Conservation (phyloP, 2,329 filamentous ascomycete species). For the Hypoxylon rubiginosum region DNA sequence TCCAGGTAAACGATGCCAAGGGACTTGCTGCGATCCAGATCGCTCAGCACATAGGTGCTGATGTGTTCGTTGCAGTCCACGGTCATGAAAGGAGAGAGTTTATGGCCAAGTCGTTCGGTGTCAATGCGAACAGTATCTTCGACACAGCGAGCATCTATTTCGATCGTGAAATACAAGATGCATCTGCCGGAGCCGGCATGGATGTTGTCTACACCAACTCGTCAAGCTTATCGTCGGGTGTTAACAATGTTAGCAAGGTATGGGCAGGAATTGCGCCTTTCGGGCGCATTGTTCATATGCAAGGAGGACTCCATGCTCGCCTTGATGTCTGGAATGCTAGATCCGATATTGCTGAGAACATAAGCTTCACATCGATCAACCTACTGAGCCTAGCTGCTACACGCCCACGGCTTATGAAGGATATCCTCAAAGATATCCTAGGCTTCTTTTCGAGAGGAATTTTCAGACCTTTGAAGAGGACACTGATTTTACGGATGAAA, state of each 20-base stretch:
- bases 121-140: slow-evolving; percentile 25
- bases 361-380: slow-evolving; percentile 38
- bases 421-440: slow-evolving; percentile 35
- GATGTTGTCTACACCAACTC: slow-evolving; percentile 36
- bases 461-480: slow-evolving; percentile 35
- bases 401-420: slow-evolving; percentile 39
- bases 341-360: slow-evolving; percentile 34
- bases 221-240: slow-evolving; percentile 16
- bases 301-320: slow-evolving; percentile 27
- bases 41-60: slow-evolving; percentile 31
- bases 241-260: slow-evolving; percentile 19
- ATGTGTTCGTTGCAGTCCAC: slow-evolving; percentile 35
- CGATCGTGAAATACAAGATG: slow-evolving; percentile 24
- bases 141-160: slow-evolving; percentile 36
- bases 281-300: slow-evolving; percentile 40
- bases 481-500: slow-evolving; percentile 25
- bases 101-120: slow-evolving; percentile 32
- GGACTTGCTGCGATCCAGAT: slow-evolving; percentile 41
- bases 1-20: slow-evolving; percentile 32
- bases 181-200: slow-evolving; percentile 33
- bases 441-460: slow-evolving; percentile 21
- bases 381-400: slow-evolving; percentile 29
- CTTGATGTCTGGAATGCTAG: slow-evolving; percentile 26
- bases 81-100: slow-evolving; percentile 37
- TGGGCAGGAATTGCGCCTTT: slow-evolving; percentile 35